Conservation (phyloP, 257 asterid genomes). For the Nicotiana paniculata region DNA sequence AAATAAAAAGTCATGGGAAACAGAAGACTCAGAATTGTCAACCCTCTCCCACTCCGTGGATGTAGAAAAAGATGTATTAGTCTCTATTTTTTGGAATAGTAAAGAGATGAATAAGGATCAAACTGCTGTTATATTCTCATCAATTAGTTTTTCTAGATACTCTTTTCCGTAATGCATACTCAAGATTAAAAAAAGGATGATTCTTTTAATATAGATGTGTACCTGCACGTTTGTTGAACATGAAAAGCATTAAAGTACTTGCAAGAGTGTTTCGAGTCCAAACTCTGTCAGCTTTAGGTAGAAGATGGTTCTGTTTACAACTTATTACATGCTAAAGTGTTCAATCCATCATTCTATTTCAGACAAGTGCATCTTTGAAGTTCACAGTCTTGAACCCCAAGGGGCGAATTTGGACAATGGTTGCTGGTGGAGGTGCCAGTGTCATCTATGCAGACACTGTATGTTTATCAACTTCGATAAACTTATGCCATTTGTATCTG, state of each 20-base stretch:
- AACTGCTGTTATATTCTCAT: not conserved
- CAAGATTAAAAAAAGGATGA: not conserved
- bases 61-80: not conserved
- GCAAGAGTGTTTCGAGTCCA: not conserved
- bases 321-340: not conserved
- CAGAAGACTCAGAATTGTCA: not conserved
- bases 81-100: not conserved
- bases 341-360: slow-evolving; percentile 15
- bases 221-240: not conserved
- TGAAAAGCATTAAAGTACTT: not conserved
- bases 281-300: not conserved
- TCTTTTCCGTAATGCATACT: not conserved
- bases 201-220: not conserved
- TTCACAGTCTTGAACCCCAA: slow-evolving; percentile 89
- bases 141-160: not conserved
- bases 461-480: slow-evolving; percentile 18
- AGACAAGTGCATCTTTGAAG: slow-evolving; percentile 97
- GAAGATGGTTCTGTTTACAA: not conserved
- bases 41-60: not conserved
- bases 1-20: not conserved
- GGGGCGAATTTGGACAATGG: slow-evolving; percentile 97
- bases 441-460: slow-evolving; percentile 91
- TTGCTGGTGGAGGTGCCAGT: slow-evolving; percentile 97
- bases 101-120: not conserved
- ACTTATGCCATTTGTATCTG: not conserved